These are phyloP conservation scores for Ophiostoma sp. DNA, from an alignment of 2,329 filamentous ascomycete species.

Conservation along the genomic window DNA sequence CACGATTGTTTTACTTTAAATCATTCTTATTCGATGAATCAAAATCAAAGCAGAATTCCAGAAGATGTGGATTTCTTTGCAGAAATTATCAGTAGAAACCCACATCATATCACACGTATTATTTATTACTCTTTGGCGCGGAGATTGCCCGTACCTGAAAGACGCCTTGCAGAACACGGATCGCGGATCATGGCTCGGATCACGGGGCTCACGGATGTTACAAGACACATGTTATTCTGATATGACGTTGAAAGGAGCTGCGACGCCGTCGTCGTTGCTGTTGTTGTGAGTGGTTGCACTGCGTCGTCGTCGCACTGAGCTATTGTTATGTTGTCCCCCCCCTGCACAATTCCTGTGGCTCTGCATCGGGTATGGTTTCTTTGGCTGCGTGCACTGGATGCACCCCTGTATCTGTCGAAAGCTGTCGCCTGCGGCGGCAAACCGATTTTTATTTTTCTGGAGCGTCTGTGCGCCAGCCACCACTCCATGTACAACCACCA, in stretches of 20 bases:
- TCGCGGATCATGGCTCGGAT: not conserved
- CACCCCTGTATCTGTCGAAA: not conserved
- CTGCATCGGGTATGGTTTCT: not conserved
- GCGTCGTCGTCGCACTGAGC: not conserved
- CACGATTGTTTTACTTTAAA: no score
- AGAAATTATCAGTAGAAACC: not conserved
- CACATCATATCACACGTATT: not conserved
- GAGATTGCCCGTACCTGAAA: not conserved
- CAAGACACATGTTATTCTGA: not conserved
- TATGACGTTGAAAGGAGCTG: not conserved
- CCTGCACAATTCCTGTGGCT: not conserved
- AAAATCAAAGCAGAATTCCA: no score
- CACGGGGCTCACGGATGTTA: not conserved
- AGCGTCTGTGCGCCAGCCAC: conserved; percentile 10
- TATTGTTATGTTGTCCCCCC: not conserved
- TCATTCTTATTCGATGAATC: no score
- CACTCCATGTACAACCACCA: not conserved
- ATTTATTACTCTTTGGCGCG: not conserved
- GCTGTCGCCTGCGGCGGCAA: conserved; percentile 11
- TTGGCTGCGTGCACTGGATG: no score
- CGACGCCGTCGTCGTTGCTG: not conserved
- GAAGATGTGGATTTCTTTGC: no score
- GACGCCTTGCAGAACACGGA: not conserved
- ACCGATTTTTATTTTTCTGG: not conserved
- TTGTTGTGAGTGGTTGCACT: not conserved